These are phyloP conservation scores for Globisporangium orthogonon DNA, from an alignment of 352 stramenopile genomes.

Conservation along the genomic window DNA sequence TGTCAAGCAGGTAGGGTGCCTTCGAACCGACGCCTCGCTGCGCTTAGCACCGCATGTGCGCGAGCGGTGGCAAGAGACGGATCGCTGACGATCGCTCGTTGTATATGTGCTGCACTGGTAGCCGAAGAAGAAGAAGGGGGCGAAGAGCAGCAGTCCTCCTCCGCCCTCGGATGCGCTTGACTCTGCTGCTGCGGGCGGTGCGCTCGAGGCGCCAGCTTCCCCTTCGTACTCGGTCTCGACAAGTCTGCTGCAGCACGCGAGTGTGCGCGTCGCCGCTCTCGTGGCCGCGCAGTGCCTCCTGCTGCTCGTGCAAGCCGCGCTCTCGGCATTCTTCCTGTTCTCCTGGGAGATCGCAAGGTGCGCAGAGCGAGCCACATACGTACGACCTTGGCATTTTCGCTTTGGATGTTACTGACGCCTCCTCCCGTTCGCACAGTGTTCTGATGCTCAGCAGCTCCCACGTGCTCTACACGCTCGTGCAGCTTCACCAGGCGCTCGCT, in stretches of 20 bases:
- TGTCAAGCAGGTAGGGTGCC: background rate
- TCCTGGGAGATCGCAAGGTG: constrained; percentile 44
- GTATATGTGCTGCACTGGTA: background rate
- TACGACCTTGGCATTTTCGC: no score
- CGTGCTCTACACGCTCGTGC: constrained; percentile 34
- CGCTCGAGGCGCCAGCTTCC: background rate
- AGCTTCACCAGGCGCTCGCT: constrained; percentile 21
- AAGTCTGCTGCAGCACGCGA: constrained; percentile 9
- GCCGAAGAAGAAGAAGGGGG: constrained; percentile 5
- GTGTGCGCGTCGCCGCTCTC: constrained; percentile 24
- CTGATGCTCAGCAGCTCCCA: constrained; percentile 41
- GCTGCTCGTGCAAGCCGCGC: constrained; percentile 19
- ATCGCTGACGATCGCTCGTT: no score
- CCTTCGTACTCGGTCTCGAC: background rate
- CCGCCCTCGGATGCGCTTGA: background rate
- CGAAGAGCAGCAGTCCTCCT: background rate
- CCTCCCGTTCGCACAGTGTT: constrained; percentile 13
- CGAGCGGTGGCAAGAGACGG: no score
- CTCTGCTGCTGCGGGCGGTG: background rate
- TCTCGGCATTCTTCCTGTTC: constrained; percentile 19
- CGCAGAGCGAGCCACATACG: background rate
- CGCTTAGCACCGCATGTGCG: no score
- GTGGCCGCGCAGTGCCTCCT: constrained; percentile 25
- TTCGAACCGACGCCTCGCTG: no score
- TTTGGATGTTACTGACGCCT: background rate